Base-by-base conservation (phyloP, 2,329 filamentous ascomycete species). In the Hypoxylon sp. region DNA sequence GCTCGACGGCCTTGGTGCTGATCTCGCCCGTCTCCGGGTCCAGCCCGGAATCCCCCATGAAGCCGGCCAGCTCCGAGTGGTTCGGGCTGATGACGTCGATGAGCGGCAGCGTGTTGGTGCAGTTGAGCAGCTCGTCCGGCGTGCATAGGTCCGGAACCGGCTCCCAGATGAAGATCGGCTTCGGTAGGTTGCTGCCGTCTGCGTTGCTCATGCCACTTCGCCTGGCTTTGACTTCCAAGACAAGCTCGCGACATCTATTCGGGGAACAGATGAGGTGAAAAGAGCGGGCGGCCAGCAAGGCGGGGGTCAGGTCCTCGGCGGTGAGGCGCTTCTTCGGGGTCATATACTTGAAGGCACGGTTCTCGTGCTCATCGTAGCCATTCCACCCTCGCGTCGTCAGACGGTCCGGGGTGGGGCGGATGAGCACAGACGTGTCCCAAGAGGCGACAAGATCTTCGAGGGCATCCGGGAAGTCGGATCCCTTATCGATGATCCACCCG, bases 321-420 rank as follows among this genome's bases (percentile, higher is more conserved):
- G 90, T 88, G 13, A 99, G 80, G 4, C 92, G 89, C 63, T 90
- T 81, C 76, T 97, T 98, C 1, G 91, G 88, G 0, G 93, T 97
- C 48, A 87, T 81, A 73, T 98, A 99, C 72, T 86, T 88, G 80
- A 99, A 99, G 6, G 88, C 88, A 75, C 83, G 79, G 63, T 87
- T 83, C 72, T 90, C 84, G 57, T 86, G 85, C 26, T 84, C 82
- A 31, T 88, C 86, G 72, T 98, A 98, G 46, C 90, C 90, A 73
- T 98, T 98, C 91, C 92, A 97, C 41, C 90, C 93, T 41, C 92
- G 86, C 0, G 95, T 99, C 2, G 94, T 98, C 46, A 91, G 79
- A 20, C 91, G 86, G 5, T 81, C 74, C 1, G 80, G 78, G 50
- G 90, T 87, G 45, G 85, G 77, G 49, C 92, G 85, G 63, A 95